Percentiles rank a stretch among this genome's conserved stretches.
phyloP scores from a whole-genome alignment of 495 filamentous ascomycete genomes.

The Penicillium odoratum region DNA sequence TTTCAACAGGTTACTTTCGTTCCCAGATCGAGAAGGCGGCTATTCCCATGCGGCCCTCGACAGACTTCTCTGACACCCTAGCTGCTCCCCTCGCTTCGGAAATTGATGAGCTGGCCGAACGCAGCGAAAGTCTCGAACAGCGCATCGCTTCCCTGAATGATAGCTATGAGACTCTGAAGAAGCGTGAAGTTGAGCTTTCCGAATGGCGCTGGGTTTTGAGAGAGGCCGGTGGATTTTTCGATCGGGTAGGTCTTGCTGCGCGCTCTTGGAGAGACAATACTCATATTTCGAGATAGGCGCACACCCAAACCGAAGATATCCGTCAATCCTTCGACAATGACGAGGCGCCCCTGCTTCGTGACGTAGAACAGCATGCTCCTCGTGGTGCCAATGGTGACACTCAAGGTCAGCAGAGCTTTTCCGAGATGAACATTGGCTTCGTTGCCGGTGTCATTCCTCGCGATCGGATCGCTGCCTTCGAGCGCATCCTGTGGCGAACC shows the following conservation, averaged over 20 bases:
- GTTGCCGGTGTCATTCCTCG: constrained; percentile 96
- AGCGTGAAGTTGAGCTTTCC: constrained; percentile 91
- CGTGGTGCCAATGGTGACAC: constrained; percentile 66
- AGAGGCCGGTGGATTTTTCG: constrained; percentile 96
- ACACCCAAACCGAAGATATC: constrained; percentile 96
- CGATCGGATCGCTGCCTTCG: constrained; percentile 90
- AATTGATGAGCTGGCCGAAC: constrained; percentile 92
- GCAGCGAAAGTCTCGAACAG: constrained; percentile 87
- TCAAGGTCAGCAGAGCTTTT: constrained; percentile 78
- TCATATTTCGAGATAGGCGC: constrained; percentile 53
- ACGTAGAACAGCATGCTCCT: constrained; percentile 74
- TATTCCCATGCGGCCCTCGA: constrained; percentile 78
- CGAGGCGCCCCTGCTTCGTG: constrained; percentile 74
- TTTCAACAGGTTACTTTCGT: constrained; percentile 73
- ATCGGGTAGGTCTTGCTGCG: constrained; percentile 54
- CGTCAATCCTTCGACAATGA: constrained; percentile 86
- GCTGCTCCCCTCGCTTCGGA: constrained; percentile 86
- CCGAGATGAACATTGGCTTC: constrained; percentile 98
- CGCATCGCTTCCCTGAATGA: constrained; percentile 89
- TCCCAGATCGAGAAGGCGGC: constrained; percentile 89
- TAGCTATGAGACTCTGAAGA: constrained; percentile 97
- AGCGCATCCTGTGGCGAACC: constrained; percentile 95
- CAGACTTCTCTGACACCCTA: constrained; percentile 81
- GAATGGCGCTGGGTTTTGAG: constrained; percentile 97
- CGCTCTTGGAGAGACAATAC: constrained; percentile 13